Conservation (phyloP, 129 eudicot species). For the Glebionis coronaria region DNA sequence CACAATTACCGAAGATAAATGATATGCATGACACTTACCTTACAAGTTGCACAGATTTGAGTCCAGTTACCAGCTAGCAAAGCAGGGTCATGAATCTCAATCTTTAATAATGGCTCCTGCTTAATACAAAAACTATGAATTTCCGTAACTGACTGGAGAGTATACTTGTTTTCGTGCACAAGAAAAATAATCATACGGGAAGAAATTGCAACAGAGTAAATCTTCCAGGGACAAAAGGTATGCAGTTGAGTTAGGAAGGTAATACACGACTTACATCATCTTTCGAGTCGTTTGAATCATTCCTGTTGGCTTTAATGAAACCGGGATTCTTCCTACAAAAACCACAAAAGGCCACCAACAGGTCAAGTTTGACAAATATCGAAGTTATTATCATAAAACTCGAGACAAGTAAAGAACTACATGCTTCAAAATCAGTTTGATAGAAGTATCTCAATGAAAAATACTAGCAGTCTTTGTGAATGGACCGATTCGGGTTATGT, state of each 20-base stretch:
- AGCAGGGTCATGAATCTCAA: constrained; percentile 77
- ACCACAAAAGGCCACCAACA: constrained; percentile 27
- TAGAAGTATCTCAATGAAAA: not conserved
- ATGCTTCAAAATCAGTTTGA: not conserved
- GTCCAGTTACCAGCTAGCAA: constrained; percentile 95
- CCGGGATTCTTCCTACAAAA: constrained; percentile 92
- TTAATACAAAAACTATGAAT: constrained; percentile 8
- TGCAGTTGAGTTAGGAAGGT: constrained; percentile 5
- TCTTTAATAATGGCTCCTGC: constrained; percentile 85
- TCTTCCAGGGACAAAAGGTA: constrained; percentile 8
- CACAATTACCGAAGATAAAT: not conserved
- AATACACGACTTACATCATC: constrained; percentile 71
- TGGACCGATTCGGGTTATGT: too few species aligned
- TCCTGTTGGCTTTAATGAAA: constrained; percentile 68
- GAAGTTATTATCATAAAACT: not conserved
- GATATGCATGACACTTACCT: constrained; percentile 40
- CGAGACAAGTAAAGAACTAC: constrained; percentile 7
- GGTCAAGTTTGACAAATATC: constrained; percentile 11
- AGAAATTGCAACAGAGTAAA: constrained; percentile 2
- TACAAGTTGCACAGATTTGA: constrained; percentile 95
- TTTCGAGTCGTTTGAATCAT: constrained; percentile 62
- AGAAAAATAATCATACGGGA: constrained; percentile 16
- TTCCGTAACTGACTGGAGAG: not conserved
- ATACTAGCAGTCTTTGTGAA: not conserved
- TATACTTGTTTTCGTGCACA: not conserved